Evolutionary conservation across 352 stramenopile genomes (phyloP).

Genomic region (Phytophthora capsici): DNA sequence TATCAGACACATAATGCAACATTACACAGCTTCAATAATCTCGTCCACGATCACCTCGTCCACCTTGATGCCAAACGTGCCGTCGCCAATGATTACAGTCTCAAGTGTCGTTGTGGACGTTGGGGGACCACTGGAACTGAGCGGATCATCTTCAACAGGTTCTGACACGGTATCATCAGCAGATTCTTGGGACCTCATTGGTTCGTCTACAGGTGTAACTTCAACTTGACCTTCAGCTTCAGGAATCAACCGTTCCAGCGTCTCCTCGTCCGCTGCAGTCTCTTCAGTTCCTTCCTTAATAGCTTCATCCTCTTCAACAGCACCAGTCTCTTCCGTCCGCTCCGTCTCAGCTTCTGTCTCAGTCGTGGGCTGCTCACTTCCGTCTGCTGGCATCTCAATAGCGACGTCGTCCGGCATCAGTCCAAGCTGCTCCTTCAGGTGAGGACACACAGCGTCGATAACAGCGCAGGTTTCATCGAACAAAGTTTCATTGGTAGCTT

Average conservation of each 20-base stretch:
- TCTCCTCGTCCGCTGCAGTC: constrained; percentile 25
- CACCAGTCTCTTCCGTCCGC: not conserved
- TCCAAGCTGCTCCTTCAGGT: constrained; percentile 80
- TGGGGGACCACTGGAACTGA: not conserved
- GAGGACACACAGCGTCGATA: constrained; percentile 75
- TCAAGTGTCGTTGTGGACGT: constrained; percentile 38
- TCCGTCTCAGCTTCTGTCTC: constrained; percentile 2
- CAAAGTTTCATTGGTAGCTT: constrained; percentile 54
- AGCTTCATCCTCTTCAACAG: constrained; percentile 6
- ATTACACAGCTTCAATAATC: constrained; percentile 62
- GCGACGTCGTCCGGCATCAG: constrained; percentile 47
- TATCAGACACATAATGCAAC: constrained; percentile 27
- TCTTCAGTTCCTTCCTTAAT: constrained; percentile 3
- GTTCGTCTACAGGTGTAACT: constrained; percentile 27
- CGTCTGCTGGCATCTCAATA: constrained; percentile 21
- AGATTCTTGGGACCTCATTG: constrained; percentile 5
- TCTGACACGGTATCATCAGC: constrained; percentile 10
- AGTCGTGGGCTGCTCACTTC: constrained; percentile 16
- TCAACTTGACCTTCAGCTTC: constrained; percentile 24
- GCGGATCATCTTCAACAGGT: not conserved
- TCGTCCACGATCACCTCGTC: constrained; percentile 64
- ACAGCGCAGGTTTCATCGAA: constrained; percentile 76
- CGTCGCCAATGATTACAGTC: constrained; percentile 43
- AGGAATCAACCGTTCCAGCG: constrained; percentile 24
- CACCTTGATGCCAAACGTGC: constrained; percentile 53